Evolutionary conservation across 2,329 filamentous ascomycete genomes (phyloP).

Genomic region (Madurella fahalii): DNA sequence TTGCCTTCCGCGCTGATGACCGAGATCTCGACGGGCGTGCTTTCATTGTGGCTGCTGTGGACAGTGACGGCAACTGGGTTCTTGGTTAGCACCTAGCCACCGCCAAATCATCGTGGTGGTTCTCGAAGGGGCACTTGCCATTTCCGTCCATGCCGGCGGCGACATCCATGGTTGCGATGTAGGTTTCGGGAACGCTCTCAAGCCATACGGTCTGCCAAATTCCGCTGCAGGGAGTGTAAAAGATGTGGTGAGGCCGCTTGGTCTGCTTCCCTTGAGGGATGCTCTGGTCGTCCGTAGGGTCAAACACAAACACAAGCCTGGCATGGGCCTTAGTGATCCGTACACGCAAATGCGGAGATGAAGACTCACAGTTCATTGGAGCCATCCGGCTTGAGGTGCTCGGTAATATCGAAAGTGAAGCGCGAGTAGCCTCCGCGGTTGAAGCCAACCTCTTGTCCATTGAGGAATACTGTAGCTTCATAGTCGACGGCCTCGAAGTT

Average conservation of each 20-base stretch:
- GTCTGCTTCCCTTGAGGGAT: slow-evolving; percentile 66
- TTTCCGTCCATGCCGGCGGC: slow-evolving; percentile 52
- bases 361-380: slow-evolving; percentile 51
- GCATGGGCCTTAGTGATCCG: neutral
- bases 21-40: slow-evolving; percentile 34
- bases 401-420: slow-evolving; percentile 57
- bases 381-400: slow-evolving; percentile 36
- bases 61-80: slow-evolving; percentile 52
- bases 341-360: neutral
- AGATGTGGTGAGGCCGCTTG: slow-evolving; percentile 56
- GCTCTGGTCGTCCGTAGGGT: slow-evolving; percentile 60
- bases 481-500: slow-evolving; percentile 60
- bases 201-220: slow-evolving; percentile 75
- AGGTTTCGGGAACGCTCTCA: slow-evolving; percentile 53
- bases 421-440: slow-evolving; percentile 60
- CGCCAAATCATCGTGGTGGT: neutral
- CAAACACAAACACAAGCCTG: slow-evolving; percentile 61
- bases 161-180: slow-evolving; percentile 58
- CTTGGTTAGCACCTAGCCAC: neutral
- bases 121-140: slow-evolving; percentile 36
- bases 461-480: slow-evolving; percentile 55
- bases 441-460: slow-evolving; percentile 47
- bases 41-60: slow-evolving; percentile 37
- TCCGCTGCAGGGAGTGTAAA: slow-evolving; percentile 67
- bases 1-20: slow-evolving; percentile 36